Conservation (phyloP, 768 basidiomycete species). For the Sarcodon sp. region DNA sequence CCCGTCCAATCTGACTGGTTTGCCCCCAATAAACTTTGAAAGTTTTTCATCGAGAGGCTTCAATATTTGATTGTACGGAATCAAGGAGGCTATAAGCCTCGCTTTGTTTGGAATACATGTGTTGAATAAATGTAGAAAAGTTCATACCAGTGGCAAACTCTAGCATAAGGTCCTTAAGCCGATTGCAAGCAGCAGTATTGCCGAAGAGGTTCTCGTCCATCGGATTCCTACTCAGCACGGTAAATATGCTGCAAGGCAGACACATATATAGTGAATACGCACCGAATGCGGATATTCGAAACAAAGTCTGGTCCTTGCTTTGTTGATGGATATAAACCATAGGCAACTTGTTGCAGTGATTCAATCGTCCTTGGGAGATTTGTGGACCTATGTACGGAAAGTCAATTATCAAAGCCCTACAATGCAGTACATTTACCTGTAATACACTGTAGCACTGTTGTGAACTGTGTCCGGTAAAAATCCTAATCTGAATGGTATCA, state of each 20-base stretch:
- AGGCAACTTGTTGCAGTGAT: constrained; percentile 59
- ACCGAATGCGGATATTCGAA: constrained; percentile 49
- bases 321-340: constrained; percentile 52
- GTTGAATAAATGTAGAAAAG: neutral
- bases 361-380: constrained; percentile 71
- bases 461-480: constrained; percentile 46
- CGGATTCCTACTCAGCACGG: constrained; percentile 33
- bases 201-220: constrained; percentile 62
- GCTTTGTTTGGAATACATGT: neutral
- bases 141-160: constrained; percentile 49
- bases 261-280: constrained; percentile 5
- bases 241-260: neutral
- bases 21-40: constrained; percentile 58
- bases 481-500: constrained; percentile 30
- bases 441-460: constrained; percentile 37
- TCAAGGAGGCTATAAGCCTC: constrained; percentile 40
- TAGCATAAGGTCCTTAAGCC: constrained; percentile 45
- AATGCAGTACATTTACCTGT: constrained; percentile 20
- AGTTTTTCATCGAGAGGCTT: constrained; percentile 49
- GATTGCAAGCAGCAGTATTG: constrained; percentile 56
- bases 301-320: constrained; percentile 31
- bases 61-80: constrained; percentile 47
- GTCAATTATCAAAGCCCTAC: neutral
- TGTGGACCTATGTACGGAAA: constrained; percentile 29
- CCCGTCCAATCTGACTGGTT: constrained; percentile 62